phyloP scores from a whole-genome alignment of 129 eudicot genomes.

The Daucus carota region DNA sequence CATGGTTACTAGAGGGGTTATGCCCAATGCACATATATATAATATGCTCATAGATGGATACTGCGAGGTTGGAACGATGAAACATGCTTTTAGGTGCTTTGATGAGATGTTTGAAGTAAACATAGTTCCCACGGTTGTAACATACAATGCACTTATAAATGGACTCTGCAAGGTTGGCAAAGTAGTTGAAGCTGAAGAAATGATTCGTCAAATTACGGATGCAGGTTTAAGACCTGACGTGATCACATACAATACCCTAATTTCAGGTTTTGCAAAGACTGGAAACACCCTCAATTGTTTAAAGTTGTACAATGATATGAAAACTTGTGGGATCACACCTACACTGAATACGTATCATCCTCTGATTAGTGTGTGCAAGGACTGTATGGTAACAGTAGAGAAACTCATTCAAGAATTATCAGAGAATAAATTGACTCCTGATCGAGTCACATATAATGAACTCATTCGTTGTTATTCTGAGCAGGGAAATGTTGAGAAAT shows the following conservation, averaged over 20 bases:
- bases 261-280: slow-evolving; percentile 11
- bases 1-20: slow-evolving; percentile 16
- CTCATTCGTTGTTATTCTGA: slow-evolving; percentile 12
- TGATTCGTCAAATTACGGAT: slow-evolving; percentile 1
- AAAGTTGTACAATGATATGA: slow-evolving; percentile 15
- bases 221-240: slow-evolving; percentile 11
- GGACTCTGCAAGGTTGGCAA: slow-evolving; percentile 15
- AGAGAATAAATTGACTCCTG: slow-evolving; percentile 15
- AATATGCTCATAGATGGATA: slow-evolving; percentile 16
- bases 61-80: slow-evolving; percentile 9
- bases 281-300: slow-evolving; percentile 6
- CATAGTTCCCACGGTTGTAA: slow-evolving; percentile 14
- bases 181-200: slow-evolving; percentile 13
- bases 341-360: slow-evolving; percentile 12
- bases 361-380: slow-evolving; percentile 15
- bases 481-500: slow-evolving; percentile 10
- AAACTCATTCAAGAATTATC: slow-evolving; percentile 9
- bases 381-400: background rate
- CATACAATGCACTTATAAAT: slow-evolving; percentile 16
- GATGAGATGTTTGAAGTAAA: slow-evolving; percentile 12
- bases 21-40: slow-evolving; percentile 18
- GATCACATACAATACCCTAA: slow-evolving; percentile 12
- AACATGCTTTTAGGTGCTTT: slow-evolving; percentile 16
- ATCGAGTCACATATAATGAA: slow-evolving; percentile 17
- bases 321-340: slow-evolving; percentile 10